Conservation (phyloP, 768 basidiomycete genomes). For the Leccinum variicolor region DNA sequence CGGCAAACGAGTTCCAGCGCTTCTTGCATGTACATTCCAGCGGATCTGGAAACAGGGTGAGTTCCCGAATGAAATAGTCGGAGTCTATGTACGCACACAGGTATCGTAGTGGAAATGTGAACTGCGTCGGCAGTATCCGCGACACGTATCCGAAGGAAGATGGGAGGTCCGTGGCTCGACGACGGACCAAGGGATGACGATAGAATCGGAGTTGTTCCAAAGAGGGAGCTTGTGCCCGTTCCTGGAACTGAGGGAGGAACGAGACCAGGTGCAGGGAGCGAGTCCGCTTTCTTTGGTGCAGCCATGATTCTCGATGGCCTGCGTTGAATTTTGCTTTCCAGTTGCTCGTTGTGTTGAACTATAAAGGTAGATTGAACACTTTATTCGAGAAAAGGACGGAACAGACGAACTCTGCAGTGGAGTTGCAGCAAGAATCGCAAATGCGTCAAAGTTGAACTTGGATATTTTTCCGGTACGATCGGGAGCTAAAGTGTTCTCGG, state of each 20-base stretch:
- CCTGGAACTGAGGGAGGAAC: slow-evolving; percentile 36
- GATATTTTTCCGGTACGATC: slow-evolving; percentile 82
- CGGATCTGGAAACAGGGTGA: slow-evolving; percentile 45
- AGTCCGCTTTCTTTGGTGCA: slow-evolving; percentile 56
- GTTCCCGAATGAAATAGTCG: background rate
- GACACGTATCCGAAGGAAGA: slow-evolving; percentile 79
- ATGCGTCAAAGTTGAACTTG: slow-evolving; percentile 89
- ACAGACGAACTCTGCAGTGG: slow-evolving; percentile 56
- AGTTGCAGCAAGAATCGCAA: slow-evolving; percentile 80
- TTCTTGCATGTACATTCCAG: slow-evolving; percentile 97
- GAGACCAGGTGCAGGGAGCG: slow-evolving; percentile 37
- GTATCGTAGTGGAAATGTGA: slow-evolving; percentile 86
- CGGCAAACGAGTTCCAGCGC: slow-evolving; percentile 82
- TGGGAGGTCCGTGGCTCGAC: slow-evolving; percentile 72
- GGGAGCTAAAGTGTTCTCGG: slow-evolving; percentile 56
- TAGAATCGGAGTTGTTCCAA: slow-evolving; percentile 50
- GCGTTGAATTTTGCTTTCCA: slow-evolving; percentile 80
- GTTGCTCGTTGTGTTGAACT: slow-evolving; percentile 75
- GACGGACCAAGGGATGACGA: slow-evolving; percentile 70
- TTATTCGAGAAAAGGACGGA: background rate
- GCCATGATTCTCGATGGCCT: slow-evolving; percentile 67
- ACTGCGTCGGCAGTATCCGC: slow-evolving; percentile 79
- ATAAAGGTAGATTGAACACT: background rate
- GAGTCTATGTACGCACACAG: slow-evolving; percentile 60
- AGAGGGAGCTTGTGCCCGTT: slow-evolving; percentile 44